Evolutionary conservation across 2,329 filamentous ascomycete genomes (phyloP).

Genomic region (Colletotrichum tabaci): DNA sequence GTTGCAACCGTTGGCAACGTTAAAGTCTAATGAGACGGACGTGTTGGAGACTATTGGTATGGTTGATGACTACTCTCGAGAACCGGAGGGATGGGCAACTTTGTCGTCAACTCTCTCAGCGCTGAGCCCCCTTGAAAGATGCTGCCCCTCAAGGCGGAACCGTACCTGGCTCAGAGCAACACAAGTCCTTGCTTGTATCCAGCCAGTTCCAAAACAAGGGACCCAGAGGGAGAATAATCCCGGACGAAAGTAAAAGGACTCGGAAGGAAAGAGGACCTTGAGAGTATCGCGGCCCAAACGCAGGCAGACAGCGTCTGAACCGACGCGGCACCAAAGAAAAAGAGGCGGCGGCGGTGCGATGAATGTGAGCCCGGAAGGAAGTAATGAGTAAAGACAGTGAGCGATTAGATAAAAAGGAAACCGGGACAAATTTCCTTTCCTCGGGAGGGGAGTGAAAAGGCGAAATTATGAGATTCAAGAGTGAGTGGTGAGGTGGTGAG

Average conservation of each 20-base stretch:
- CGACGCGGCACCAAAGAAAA: not conserved
- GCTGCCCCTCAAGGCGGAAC: not conserved
- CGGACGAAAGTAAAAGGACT: not conserved
- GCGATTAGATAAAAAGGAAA: not conserved
- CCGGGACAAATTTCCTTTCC: not conserved
- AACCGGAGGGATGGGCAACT: not conserved
- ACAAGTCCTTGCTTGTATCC: not conserved
- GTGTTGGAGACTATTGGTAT: not conserved
- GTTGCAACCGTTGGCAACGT: not conserved
- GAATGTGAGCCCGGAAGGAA: not conserved
- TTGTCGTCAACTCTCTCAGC: not conserved
- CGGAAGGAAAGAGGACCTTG: not conserved
- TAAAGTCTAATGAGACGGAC: not conserved
- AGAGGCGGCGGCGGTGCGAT: not conserved
- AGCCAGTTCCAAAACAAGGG: not conserved
- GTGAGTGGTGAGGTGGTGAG: not conserved
- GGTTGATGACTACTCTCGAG: not conserved
- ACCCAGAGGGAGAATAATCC: too few relatives aligned
- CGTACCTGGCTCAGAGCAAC: not conserved
- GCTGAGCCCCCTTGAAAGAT: not conserved
- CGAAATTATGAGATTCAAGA: too few relatives aligned
- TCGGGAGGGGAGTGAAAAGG: not conserved
- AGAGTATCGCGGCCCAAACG: not conserved
- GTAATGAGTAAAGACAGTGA: too few relatives aligned
- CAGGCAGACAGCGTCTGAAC: conserved; percentile 2